Evolutionary conservation across 352 stramenopile genomes (phyloP).

Genomic region (Poterioochromonas sp.): DNA sequence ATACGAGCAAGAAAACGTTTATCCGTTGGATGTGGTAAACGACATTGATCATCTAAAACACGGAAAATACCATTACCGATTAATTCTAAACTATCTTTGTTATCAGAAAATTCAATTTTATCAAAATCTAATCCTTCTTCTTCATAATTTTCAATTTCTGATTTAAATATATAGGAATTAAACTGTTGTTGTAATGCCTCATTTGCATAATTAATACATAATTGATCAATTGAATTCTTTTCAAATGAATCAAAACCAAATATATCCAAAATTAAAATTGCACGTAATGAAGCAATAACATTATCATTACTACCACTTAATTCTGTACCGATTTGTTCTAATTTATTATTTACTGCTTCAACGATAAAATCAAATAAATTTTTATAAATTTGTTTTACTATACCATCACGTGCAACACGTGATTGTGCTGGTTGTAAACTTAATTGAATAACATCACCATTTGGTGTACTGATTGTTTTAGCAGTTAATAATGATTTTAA

Average conservation of each 20-base stretch:
- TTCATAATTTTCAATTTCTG: constrained; percentile 92
- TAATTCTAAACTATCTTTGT: constrained; percentile 65
- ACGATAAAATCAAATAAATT: constrained; percentile 90
- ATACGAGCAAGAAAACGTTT: constrained; percentile 81
- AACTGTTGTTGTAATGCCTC: constrained; percentile 87
- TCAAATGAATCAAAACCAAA: constrained; percentile 86
- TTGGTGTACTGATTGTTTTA: neutral
- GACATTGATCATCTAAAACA: constrained; percentile 54
- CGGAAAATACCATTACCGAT: constrained; percentile 63
- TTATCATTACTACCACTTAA: neutral
- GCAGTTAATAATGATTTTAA: neutral
- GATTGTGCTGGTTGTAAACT: constrained; percentile 71
- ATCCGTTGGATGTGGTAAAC: constrained; percentile 71
- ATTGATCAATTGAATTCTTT: constrained; percentile 78
- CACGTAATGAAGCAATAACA: neutral
- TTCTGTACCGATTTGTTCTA: constrained; percentile 55
- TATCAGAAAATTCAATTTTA: constrained; percentile 71
- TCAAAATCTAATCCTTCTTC: constrained; percentile 85
- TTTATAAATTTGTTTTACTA: constrained; percentile 80
- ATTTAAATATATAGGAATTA: constrained; percentile 81
- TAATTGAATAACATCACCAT: constrained; percentile 44
- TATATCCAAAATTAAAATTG: constrained; percentile 71
- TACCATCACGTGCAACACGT: constrained; percentile 76
- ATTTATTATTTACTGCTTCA: constrained; percentile 66
- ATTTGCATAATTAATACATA: constrained; percentile 92